Conservation (phyloP, 768 basidiomycete species). For the Russula emetica region DNA sequence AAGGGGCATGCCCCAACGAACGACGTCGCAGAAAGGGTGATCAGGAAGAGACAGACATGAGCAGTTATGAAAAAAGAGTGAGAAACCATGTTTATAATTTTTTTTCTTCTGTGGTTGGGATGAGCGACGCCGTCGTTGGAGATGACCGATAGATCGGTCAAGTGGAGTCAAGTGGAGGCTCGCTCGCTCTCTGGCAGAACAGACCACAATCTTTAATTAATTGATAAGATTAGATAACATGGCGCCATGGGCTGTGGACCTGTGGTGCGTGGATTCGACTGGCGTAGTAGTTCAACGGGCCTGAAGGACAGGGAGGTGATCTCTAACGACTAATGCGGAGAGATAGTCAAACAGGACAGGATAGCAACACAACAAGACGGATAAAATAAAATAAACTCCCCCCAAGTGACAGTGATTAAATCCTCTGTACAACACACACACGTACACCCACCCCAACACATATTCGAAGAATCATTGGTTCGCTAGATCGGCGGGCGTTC, state of each 20-base stretch:
- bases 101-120: not conserved
- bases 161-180: no score
- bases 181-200: not conserved
- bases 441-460: not conserved
- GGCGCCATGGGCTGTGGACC: not conserved
- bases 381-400: not conserved
- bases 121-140: conserved; percentile 2
- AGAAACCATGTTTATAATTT: not conserved
- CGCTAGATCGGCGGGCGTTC: conserved; percentile 17
- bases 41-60: conserved; percentile 6
- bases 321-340: conserved; percentile 1
- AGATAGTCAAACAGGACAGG: conserved; percentile 20
- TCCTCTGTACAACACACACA: not conserved
- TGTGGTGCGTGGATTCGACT: not conserved
- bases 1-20: conserved; percentile 7
- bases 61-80: conserved; percentile 10
- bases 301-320: not conserved
- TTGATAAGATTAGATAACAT: not conserved
- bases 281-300: not conserved
- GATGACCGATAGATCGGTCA: not conserved
- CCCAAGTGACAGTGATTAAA: not conserved
- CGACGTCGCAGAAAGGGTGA: not conserved
- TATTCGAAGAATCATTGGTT: not conserved
- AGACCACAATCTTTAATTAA: not conserved
- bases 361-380: conserved; percentile 21